Conservation (phyloP, 805 yeast species). For the Candida sanyiensis region DNA sequence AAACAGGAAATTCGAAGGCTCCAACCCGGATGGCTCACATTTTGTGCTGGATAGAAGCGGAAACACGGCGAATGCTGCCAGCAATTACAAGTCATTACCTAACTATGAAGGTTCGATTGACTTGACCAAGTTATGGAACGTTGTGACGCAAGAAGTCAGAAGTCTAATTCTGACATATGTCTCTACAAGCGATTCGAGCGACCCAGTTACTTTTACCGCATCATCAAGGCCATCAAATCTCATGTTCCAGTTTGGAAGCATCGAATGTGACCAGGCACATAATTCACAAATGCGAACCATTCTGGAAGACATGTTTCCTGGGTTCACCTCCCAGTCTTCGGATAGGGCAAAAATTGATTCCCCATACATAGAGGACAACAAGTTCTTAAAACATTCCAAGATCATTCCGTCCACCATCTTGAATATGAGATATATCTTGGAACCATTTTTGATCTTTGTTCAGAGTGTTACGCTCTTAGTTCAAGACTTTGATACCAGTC, state of each 20-base stretch:
- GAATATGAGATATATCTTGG: conserved; percentile 75
- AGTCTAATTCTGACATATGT: conserved; percentile 21
- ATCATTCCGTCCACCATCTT: conserved; percentile 66
- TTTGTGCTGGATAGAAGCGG: conserved; percentile 5
- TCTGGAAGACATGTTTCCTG: conserved; percentile 67
- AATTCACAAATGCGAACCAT: conserved; percentile 37
- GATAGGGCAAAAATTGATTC: conserved; percentile 32
- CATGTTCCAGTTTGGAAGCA: conserved; percentile 33
- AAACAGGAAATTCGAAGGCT: conserved; percentile 29
- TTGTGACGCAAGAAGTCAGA: conserved; percentile 16
- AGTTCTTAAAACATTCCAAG: conserved; percentile 52
- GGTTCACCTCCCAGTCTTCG: conserved; percentile 40
- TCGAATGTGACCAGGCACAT: conserved; percentile 31
- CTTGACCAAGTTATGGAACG: conserved; percentile 16
- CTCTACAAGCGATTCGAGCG: conserved; percentile 12
- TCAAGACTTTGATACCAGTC: conserved; percentile 28
- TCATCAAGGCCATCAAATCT: conserved; percentile 15
- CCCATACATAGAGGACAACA: conserved; percentile 56
- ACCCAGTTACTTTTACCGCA: conserved; percentile 2
- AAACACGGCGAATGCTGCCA: conserved; percentile 3
- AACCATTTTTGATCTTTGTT: conserved; percentile 62
- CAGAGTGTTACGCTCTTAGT: conserved; percentile 48
- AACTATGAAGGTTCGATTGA: conserved; percentile 6
- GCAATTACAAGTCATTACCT: conserved; percentile 1
- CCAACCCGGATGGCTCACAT: conserved; percentile 12